A percentile compares a stretch with the other conserved stretches of the same genome.
phyloP scores from a whole-genome alignment of 1,139 yeast species.

The Yamadazyma pseudoaaseri region DNA sequence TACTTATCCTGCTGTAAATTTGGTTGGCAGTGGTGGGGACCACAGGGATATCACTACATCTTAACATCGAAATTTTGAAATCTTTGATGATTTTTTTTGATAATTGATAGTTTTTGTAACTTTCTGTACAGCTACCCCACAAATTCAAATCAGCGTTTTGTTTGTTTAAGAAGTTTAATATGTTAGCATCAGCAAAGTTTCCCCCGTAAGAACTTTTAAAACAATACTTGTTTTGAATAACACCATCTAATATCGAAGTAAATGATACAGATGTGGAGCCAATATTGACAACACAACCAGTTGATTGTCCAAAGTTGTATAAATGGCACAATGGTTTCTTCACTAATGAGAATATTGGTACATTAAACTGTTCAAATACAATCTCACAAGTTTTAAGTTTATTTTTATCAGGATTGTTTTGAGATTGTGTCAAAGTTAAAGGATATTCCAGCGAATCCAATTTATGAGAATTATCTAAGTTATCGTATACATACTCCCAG shows the following conservation, averaged over 20 bases:
- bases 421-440: constrained; percentile 62
- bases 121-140: constrained; percentile 32
- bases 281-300: constrained; percentile 67
- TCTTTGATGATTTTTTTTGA: constrained; percentile 44
- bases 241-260: constrained; percentile 73
- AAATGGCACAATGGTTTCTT: constrained; percentile 70
- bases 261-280: constrained; percentile 63
- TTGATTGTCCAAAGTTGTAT: constrained; percentile 65
- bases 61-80: constrained; percentile 45
- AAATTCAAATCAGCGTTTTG: constrained; percentile 18
- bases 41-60: constrained; percentile 21
- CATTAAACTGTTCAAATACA: constrained; percentile 63
- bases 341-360: constrained; percentile 67
- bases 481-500: constrained; percentile 58
- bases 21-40: constrained; percentile 14
- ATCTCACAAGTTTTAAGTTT: constrained; percentile 53
- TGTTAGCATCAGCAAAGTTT: constrained; percentile 61
- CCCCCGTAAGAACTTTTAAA: constrained; percentile 67
- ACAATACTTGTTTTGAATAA: constrained; percentile 58
- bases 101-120: constrained; percentile 48
- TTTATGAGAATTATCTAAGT: constrained; percentile 42
- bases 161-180: constrained; percentile 37
- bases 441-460: constrained; percentile 56
- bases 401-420: constrained; percentile 59
- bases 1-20: constrained; percentile 14